A percentile compares a stretch with the other conserved stretches of the same genome.
Conservation (phyloP, 78 protist species). For the Chrysochromulina tobinii region DNA sequence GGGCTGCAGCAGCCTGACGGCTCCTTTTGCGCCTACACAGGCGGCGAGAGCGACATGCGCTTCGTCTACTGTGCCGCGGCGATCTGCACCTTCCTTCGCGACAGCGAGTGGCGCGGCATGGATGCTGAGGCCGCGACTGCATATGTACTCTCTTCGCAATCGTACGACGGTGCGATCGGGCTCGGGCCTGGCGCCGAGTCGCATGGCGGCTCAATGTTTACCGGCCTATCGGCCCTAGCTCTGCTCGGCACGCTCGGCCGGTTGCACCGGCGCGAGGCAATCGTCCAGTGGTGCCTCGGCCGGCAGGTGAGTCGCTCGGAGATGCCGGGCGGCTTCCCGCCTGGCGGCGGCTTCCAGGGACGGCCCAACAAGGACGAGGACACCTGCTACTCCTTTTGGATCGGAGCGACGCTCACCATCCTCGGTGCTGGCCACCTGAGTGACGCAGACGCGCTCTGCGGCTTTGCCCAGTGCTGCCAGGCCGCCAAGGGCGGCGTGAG, state of each 20-base stretch:
- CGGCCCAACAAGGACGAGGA: slow-evolving; percentile 45
- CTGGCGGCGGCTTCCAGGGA: slow-evolving; percentile 40
- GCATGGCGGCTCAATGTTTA: slow-evolving; percentile 56
- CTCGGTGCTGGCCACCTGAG: not conserved
- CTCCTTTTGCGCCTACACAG: not conserved
- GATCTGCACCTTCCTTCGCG: not conserved
- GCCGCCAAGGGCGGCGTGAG: not conserved
- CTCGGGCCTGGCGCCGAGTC: slow-evolving; percentile 28
- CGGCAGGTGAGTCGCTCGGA: no score
- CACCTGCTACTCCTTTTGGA: slow-evolving; percentile 58
- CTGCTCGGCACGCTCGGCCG: slow-evolving; percentile 8
- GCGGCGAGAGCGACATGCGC: slow-evolving; percentile 51
- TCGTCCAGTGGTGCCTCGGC: no score
- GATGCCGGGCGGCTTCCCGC: not conserved
- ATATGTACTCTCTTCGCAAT: not conserved
- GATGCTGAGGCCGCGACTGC: not conserved
- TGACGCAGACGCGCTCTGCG: not conserved
- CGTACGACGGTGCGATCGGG: slow-evolving; percentile 52
- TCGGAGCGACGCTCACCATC: slow-evolving; percentile 40
- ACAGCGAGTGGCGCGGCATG: not conserved
- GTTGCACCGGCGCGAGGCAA: not conserved
- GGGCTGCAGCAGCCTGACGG: not conserved
- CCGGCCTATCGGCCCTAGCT: slow-evolving; percentile 43
- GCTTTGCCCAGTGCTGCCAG: not conserved
- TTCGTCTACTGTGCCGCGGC: slow-evolving; percentile 37